Percentiles rank a stretch among this genome's conserved stretches.
Evolutionary conservation across 805 yeast species (phyloP).

Genomic region (Barnettozyma botsteinii): DNA sequence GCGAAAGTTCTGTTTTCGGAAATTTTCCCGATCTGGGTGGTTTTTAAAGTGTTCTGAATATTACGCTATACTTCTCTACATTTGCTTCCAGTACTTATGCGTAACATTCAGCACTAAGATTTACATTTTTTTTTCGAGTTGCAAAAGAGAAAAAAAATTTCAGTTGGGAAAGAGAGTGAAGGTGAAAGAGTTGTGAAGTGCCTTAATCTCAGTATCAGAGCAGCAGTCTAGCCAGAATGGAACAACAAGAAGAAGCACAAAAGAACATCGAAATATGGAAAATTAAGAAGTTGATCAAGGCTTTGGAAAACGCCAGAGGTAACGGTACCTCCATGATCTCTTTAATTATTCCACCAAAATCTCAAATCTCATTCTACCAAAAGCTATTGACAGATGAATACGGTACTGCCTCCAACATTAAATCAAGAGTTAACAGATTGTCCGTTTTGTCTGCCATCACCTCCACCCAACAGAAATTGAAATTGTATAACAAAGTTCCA

Average conservation of each 20-base stretch:
- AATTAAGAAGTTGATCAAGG: conserved; percentile 88
- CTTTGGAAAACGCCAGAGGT: conserved; percentile 89
- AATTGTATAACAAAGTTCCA: conserved; percentile 84
- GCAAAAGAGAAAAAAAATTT: conserved; percentile 2
- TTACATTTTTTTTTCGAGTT: not conserved
- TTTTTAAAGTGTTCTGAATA: conserved; percentile 3
- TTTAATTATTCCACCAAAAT: conserved; percentile 89
- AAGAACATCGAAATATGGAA: conserved; percentile 99
- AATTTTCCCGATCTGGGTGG: not conserved
- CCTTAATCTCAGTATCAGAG: too few species aligned
- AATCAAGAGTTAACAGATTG: conserved; percentile 93
- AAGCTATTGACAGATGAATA: conserved; percentile 96
- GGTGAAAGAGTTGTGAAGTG: too few species aligned
- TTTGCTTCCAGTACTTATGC: not conserved
- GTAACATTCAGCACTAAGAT: conserved; percentile 10
- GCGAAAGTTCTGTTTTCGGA: not conserved
- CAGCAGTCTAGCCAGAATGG: not conserved
- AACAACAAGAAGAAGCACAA: conserved; percentile 68
- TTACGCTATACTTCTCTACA: conserved; percentile 1
- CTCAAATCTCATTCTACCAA: conserved; percentile 82
- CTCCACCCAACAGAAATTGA: conserved; percentile 94
- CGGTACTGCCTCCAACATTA: conserved; percentile 97
- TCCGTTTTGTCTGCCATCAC: conserved; percentile 96
- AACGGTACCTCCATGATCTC: conserved; percentile 99
- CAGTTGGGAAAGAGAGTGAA: not conserved